These are phyloP conservation scores for Apiospora phragmitis DNA, from an alignment of 2,329 filamentous ascomycete species.

Conservation along the genomic window DNA sequence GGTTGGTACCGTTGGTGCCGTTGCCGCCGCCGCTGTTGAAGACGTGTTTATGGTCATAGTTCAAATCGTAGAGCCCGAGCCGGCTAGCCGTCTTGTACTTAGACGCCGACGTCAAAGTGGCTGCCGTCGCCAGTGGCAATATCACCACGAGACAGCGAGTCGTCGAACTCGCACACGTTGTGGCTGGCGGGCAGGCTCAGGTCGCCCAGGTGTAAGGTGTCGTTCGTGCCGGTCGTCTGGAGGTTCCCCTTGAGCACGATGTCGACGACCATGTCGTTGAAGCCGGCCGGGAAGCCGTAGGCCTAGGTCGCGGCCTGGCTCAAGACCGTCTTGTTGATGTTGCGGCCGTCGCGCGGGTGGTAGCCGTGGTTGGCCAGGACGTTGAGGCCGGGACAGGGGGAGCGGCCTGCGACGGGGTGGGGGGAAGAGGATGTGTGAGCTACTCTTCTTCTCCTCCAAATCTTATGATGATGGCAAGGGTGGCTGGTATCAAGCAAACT, in stretches of 20 bases:
- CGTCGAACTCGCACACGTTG: conserved; percentile 1
- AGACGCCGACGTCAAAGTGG: not conserved
- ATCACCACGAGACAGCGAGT: not conserved
- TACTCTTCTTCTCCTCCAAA: not conserved
- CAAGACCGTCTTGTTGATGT: not conserved
- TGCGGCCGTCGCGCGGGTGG: conserved; percentile 45
- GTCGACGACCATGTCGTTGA: conserved; percentile 3
- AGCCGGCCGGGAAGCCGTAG: not conserved
- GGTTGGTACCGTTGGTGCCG: not conserved
- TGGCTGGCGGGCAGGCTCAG: not conserved
- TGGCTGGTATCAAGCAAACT: not conserved
- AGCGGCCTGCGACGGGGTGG: not conserved
- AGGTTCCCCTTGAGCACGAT: not conserved
- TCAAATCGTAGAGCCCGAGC: not conserved
- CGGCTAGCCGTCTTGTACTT: not conserved
- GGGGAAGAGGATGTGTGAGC: not conserved
- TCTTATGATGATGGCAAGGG: too few species aligned
- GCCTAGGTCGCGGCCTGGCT: not conserved
- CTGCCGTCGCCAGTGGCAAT: not conserved
- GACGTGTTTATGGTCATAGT: not conserved
- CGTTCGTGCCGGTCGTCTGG: not conserved
- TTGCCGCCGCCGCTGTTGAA: not conserved
- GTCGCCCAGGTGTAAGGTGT: conserved; percentile 1
- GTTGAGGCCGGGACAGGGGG: conserved; percentile 52
- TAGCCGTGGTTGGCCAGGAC: conserved; percentile 51